phyloP scores from a whole-genome alignment of 2,329 filamentous ascomycete genomes.

The Penicillium sp. region DNA sequence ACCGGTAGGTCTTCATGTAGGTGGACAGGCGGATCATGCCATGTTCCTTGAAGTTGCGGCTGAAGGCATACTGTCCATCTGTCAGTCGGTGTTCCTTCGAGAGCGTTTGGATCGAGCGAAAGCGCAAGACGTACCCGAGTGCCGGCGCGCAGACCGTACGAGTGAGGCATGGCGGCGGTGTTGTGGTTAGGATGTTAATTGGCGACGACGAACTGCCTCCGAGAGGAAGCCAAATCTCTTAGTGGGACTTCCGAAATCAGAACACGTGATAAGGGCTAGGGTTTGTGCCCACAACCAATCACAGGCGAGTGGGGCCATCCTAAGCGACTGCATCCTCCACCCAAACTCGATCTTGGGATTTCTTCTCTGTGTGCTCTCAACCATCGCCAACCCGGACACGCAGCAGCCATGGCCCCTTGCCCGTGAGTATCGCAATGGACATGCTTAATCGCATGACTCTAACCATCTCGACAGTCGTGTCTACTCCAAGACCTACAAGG shows the following conservation, averaged over 20 bases:
- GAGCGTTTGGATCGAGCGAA: conserved; percentile 6
- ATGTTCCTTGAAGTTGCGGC: conserved; percentile 88
- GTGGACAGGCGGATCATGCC: conserved; percentile 89
- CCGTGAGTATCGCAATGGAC: conserved; percentile 36
- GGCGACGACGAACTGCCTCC: conserved; percentile 30
- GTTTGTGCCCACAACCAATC: too few relatives aligned
- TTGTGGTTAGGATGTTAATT: conserved; percentile 41
- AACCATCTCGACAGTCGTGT: conserved; percentile 49
- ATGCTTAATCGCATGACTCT: conserved; percentile 35
- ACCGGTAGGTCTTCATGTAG: conserved; percentile 92
- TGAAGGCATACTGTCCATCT: conserved; percentile 72
- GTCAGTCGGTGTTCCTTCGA: conserved; percentile 30
- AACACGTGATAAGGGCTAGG: not conserved
- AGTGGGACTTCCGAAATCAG: conserved; percentile 2
- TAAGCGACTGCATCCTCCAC: too few relatives aligned
- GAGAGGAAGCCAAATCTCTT: conserved; percentile 10
- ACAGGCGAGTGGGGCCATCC: too few relatives aligned
- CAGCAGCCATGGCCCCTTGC: conserved; percentile 40
- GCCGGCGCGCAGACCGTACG: conserved; percentile 78
- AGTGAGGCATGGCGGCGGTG: conserved; percentile 72
- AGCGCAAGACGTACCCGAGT: conserved; percentile 62
- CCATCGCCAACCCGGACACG: conserved; percentile 35
- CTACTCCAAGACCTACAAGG: conserved; percentile 99
- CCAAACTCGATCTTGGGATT: conserved; percentile 2
- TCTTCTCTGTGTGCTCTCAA: conserved; percentile 26